Evolutionary conservation across 306 rosid genomes (phyloP).

Genomic region (Ormosia emarginata): DNA sequence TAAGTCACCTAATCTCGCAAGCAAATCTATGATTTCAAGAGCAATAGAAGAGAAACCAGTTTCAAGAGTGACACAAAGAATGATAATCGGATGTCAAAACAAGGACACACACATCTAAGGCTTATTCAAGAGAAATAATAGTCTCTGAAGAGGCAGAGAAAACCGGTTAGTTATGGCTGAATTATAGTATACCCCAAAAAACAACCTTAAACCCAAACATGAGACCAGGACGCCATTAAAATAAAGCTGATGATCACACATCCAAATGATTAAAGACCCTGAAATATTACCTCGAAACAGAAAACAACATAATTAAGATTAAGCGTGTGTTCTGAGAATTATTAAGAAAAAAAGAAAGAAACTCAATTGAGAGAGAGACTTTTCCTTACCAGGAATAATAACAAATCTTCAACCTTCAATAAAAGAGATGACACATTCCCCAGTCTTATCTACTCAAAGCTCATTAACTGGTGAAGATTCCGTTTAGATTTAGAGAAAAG

Average conservation of each 20-base stretch:
- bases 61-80: not conserved
- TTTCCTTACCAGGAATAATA: constrained; percentile 37
- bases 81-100: constrained; percentile 13
- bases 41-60: not conserved
- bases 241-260: constrained; percentile 23
- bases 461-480: constrained; percentile 47
- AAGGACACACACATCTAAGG: constrained; percentile 5
- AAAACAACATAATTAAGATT: constrained; percentile 14
- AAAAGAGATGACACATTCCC: constrained; percentile 36
- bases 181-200: constrained; percentile 13
- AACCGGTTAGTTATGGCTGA: not conserved
- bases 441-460: constrained; percentile 57
- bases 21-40: constrained; percentile 1
- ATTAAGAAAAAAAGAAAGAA: not conserved
- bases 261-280: constrained; percentile 28
- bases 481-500: constrained; percentile 29
- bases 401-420: constrained; percentile 28
- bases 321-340: constrained; percentile 18
- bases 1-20: not conserved
- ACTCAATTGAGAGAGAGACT: not conserved
- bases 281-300: constrained; percentile 13
- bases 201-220: constrained; percentile 24
- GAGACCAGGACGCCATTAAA: constrained; percentile 15
- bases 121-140: not conserved
- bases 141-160: not conserved